These are phyloP conservation scores for Saccharum spontaneum DNA, from an alignment of 176 grass and related monocot species.

Conservation along the genomic window DNA sequence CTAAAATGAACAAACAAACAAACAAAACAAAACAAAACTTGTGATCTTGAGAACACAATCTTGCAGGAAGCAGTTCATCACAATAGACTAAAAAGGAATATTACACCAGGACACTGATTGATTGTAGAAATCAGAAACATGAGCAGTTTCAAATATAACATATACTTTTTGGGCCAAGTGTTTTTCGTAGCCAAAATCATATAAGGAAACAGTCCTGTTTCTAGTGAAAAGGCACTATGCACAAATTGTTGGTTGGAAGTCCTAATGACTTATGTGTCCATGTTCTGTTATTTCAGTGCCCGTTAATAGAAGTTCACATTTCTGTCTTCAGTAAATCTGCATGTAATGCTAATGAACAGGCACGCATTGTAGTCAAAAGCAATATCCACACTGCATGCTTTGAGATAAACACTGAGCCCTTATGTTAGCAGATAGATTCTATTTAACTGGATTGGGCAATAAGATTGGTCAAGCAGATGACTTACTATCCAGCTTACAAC, in stretches of 20 bases:
- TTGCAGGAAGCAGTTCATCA: slow-evolving; percentile 26
- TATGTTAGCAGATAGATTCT: slow-evolving; percentile 8
- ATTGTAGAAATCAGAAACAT: background rate
- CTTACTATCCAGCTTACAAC: slow-evolving; percentile 82
- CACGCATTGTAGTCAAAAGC: slow-evolving; percentile 10
- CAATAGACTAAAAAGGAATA: slow-evolving; percentile 27
- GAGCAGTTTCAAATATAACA: background rate
- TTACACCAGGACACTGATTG: slow-evolving; percentile 1
- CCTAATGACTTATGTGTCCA: background rate
- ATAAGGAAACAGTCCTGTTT: background rate
- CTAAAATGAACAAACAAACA: background rate
- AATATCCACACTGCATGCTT: background rate
- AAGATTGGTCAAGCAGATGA: slow-evolving; percentile 25
- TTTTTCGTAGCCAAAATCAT: background rate
- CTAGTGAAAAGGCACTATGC: background rate
- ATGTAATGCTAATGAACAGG: slow-evolving; percentile 12
- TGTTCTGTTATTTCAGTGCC: background rate
- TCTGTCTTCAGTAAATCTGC: background rate
- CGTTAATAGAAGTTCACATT: slow-evolving; percentile 14
- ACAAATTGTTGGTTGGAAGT: background rate
- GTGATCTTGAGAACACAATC: background rate
- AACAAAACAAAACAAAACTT: background rate
- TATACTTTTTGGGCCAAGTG: background rate
- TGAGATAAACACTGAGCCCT: background rate
- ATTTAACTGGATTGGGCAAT: slow-evolving; percentile 27